A percentile compares a stretch with the other conserved stretches of the same genome.
Evolutionary conservation across 179 eudicot genomes (phyloP).

Genomic region (Vitellaria paradoxa): DNA sequence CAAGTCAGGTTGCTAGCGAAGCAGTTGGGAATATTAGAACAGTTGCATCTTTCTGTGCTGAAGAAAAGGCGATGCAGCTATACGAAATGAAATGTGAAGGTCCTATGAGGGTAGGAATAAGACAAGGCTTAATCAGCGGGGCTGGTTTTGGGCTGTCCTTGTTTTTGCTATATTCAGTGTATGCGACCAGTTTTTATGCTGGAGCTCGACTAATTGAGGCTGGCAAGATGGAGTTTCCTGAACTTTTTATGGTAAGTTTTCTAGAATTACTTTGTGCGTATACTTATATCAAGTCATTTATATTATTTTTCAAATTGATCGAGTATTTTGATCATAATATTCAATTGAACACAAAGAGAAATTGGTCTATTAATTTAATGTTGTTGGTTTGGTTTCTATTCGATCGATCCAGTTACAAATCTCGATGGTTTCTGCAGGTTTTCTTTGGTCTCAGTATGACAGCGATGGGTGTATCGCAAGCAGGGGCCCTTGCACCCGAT

Average conservation of each 20-base stretch:
- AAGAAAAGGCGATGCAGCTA: slow-evolving; percentile 38
- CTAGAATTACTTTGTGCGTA: not conserved
- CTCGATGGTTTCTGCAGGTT: slow-evolving; percentile 26
- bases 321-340: not conserved
- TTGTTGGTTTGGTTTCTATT: not conserved
- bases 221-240: slow-evolving; percentile 30
- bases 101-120: slow-evolving; percentile 30
- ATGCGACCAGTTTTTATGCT: slow-evolving; percentile 37
- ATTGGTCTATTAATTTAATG: not conserved
- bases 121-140: slow-evolving; percentile 41
- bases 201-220: slow-evolving; percentile 41
- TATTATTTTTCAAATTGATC: not conserved
- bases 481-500: slow-evolving; percentile 43
- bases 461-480: slow-evolving; percentile 28
- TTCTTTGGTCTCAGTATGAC: slow-evolving; percentile 42
- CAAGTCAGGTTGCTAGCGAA: slow-evolving; percentile 52
- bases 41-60: slow-evolving; percentile 48
- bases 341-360: not conserved
- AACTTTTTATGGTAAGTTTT: slow-evolving; percentile 34
- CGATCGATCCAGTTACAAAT: not conserved
- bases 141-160: slow-evolving; percentile 37
- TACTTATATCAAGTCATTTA: not conserved
- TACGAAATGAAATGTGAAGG: slow-evolving; percentile 42
- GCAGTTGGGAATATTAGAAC: slow-evolving; percentile 55
- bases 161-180: slow-evolving; percentile 27